Evolutionary conservation across 2,329 filamentous ascomycete species (phyloP).

Genomic region (Coniochaeta prunicola): DNA sequence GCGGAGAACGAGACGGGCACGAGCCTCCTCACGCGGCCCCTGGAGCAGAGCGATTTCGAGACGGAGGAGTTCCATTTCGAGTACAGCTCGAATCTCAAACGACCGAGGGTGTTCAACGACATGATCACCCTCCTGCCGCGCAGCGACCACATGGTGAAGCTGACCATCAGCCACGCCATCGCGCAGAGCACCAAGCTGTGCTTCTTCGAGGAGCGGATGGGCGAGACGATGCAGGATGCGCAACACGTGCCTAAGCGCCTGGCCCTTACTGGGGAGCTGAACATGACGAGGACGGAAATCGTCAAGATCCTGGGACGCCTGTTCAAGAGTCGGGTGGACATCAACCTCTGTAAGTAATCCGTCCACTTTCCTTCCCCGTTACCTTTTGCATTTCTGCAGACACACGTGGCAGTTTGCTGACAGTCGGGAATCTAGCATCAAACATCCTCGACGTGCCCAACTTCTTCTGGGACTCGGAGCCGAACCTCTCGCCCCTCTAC

Average conservation of each 20-base stretch:
- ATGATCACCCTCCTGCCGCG: conserved; percentile 95
- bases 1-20: conserved; percentile 58
- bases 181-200: conserved; percentile 94
- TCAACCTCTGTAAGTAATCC: conserved; percentile 94
- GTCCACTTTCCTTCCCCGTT: background rate
- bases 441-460: conserved; percentile 95
- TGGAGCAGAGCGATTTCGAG: conserved; percentile 87
- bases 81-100: conserved; percentile 78
- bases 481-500: conserved; percentile 90
- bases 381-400: background rate
- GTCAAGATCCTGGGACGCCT: conserved; percentile 84
- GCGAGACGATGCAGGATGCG: conserved; percentile 84
- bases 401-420: conserved; percentile 2
- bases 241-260: conserved; percentile 87
- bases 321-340: conserved; percentile 91
- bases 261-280: conserved; percentile 81
- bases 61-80: conserved; percentile 99
- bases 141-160: conserved; percentile 95
- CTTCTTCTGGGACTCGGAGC: conserved; percentile 98
- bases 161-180: conserved; percentile 95
- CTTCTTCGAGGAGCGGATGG: conserved; percentile 95
- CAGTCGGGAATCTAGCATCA: conserved; percentile 52
- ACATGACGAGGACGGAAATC: conserved; percentile 87
- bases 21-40: conserved; percentile 68
- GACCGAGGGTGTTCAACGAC: conserved; percentile 93